These are phyloP conservation scores for Zygosaccharomyces lentus DNA, from an alignment of 805 yeast genomes.

Conservation along the genomic window DNA sequence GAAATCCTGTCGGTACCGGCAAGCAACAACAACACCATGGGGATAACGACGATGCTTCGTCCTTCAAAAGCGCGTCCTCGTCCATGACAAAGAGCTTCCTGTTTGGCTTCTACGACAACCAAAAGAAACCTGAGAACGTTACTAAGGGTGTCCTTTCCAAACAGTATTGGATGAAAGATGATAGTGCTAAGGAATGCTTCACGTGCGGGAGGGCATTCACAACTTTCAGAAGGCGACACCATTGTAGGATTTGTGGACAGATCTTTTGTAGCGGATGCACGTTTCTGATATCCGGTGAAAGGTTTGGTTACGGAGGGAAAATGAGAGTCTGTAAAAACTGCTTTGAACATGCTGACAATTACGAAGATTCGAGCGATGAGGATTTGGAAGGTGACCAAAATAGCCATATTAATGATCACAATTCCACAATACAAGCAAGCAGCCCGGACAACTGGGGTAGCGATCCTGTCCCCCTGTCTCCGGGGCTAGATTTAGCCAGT, in stretches of 20 bases:
- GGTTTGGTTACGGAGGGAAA: slow-evolving; percentile 59
- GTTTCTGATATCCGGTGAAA: slow-evolving; percentile 59
- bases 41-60: slow-evolving; percentile 36
- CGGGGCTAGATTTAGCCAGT: not conserved
- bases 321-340: slow-evolving; percentile 78
- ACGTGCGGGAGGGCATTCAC: slow-evolving; percentile 75
- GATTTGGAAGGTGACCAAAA: slow-evolving; percentile 22
- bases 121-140: slow-evolving; percentile 20
- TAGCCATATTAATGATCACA: slow-evolving; percentile 12
- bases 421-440: slow-evolving; percentile 12
- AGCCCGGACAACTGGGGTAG: slow-evolving; percentile 7
- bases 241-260: slow-evolving; percentile 94
- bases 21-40: slow-evolving; percentile 20
- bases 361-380: slow-evolving; percentile 72
- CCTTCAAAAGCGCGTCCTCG: slow-evolving; percentile 38
- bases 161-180: slow-evolving; percentile 96
- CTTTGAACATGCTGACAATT: slow-evolving; percentile 54
- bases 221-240: slow-evolving; percentile 88
- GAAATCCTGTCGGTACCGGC: slow-evolving; percentile 18
- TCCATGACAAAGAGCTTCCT: slow-evolving; percentile 41
- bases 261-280: slow-evolving; percentile 88
- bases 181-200: slow-evolving; percentile 83
- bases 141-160: slow-evolving; percentile 38
- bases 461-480: not conserved
- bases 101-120: slow-evolving; percentile 38